Base-by-base conservation (phyloP, 192 early-diverging fungal genomes). In the Powellomyces hirtus region DNA sequence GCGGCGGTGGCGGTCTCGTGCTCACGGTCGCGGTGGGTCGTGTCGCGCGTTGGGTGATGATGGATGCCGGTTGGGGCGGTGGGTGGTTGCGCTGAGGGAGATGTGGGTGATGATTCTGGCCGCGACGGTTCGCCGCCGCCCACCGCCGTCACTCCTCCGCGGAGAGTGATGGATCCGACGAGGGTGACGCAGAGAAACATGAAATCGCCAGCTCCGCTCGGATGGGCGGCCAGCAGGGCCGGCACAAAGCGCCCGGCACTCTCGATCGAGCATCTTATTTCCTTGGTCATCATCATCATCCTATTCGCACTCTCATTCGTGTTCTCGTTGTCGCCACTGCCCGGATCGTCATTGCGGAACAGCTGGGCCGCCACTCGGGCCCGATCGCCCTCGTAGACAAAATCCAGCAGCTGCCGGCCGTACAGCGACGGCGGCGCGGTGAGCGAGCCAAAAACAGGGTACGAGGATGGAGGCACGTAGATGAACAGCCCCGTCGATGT, bases 401-500 rank as follows among this genome's bases (percentile, higher is more conserved):
- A 59, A 30, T 73, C 71, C 8, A 73, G 37, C 34, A 73, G 29
- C 10, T 13, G 26, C 11, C 36, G 55, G 26, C 71, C 71, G 53
- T 73, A 68, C 11, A 73, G 36, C 20, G 30, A 20, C 14, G n/a
- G 20, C 6, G 29, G 18, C n/a, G 53, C 30, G 38, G 36, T 55
- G 10, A 37, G 35, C 27, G 44, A n/a, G 29, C 74, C 73, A 58
- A 81, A 66, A 26, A 64, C 35, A 7, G 68, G 45, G 34, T 29
- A 59, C 44, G 61, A 56, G 45, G n/a, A 53, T 36, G 38, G 65
- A 6, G 62, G 33, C 4, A 65, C 52, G 51, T 73, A 74, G 22
- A 90, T 64, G 27, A 88, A 71, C 26, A 87, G 70, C 0, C 89
- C 89, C 66, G 89, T 82, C 8, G 75, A 42, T 7, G 79, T 74